Percentiles rank a stretch among this genome's conserved stretches.
Evolutionary conservation across 169 alveolate genomes (phyloP).

Genomic region (Babesia microti): DNA sequence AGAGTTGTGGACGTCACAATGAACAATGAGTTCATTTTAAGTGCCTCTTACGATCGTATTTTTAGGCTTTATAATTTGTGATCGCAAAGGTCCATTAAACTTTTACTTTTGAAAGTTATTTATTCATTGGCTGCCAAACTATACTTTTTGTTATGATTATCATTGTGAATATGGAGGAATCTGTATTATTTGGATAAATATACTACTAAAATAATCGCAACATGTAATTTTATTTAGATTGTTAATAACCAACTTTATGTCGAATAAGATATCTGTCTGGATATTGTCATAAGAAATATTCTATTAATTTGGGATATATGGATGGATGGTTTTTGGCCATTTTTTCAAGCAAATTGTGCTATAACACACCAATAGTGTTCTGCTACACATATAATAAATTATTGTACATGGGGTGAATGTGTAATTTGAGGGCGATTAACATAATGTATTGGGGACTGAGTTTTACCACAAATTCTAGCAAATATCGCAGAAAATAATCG

Average conservation of each 20-base stretch:
- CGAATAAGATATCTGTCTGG: not conserved
- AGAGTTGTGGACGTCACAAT: slow-evolving; percentile 53
- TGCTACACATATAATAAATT: not conserved
- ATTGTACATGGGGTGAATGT: too few species aligned
- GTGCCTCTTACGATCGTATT: slow-evolving; percentile 62
- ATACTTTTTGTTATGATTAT: not conserved
- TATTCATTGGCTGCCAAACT: slow-evolving; percentile 35
- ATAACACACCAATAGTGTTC: not conserved
- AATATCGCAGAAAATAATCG: too few species aligned
- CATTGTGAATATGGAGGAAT: not conserved
- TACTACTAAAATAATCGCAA: slow-evolving; percentile 1
- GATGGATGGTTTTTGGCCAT: not conserved
- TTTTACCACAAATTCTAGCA: too few species aligned
- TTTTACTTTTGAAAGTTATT: too few species aligned
- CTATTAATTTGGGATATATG: not conserved
- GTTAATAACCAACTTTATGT: not conserved
- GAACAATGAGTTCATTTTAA: slow-evolving; percentile 48
- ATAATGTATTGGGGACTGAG: too few species aligned
- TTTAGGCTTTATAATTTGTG: slow-evolving; percentile 55
- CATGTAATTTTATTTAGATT: not conserved
- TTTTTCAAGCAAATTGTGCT: not conserved
- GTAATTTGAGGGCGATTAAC: too few species aligned
- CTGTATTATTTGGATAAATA: not conserved
- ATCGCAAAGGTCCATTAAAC: too few species aligned
- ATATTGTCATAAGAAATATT: not conserved